Evolutionary conservation across 208 protist species (phyloP), one percentile per base, ranked within the genome.

Genomic region (Crithidia brevicula): DNA sequence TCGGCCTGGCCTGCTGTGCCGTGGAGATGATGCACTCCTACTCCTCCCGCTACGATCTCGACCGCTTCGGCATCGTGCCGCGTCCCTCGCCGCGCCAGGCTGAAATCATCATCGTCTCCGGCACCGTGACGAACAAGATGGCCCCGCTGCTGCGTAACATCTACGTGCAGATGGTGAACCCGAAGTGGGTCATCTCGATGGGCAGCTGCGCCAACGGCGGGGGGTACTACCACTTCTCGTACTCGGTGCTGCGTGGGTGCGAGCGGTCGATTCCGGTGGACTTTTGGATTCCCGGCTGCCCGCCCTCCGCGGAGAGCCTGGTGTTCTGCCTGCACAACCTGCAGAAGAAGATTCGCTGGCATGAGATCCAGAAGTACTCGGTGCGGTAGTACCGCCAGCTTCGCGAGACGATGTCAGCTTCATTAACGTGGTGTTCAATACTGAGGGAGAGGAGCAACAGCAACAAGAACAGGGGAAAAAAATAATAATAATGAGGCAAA

Each of bases 71-170:
- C 76, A 98, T 99, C 66, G 93, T 99, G 59, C 98, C 98, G 71
- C 94, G 97, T 49, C 89, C 97, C 2, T 94, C 89, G 18, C 93
- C 93, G 18, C 95, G 98, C 50, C 98, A 99, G 83, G 97, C 97
- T 3, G 98, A 99, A 77, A 95, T 98, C 56, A 99, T 99, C 78
- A 99, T 99, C 74, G 97, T 99, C n/a, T 98, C 98, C 0, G 98
- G 98, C 53, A 99, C 98, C 18, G 95, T 99, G 18, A 99, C 98
- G 31, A 99, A 99, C 83, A 99, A 99, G 76, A 99, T 99, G 98
- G 98, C 98, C 3, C 98, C 98, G 25, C 91, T 98, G n/a, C 82
- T 99, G 18, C 85, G 98, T 30, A 98, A 98, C 72, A 95, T 98
- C 67, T 98, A 99, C 75, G 95, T 98, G 58, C 96, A 99, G 79